Percentiles rank a stretch among this genome's conserved stretches.
Conservation (phyloP, 2,329 filamentous ascomycete genomes). For the Colletotrichum gloeosporioides region DNA sequence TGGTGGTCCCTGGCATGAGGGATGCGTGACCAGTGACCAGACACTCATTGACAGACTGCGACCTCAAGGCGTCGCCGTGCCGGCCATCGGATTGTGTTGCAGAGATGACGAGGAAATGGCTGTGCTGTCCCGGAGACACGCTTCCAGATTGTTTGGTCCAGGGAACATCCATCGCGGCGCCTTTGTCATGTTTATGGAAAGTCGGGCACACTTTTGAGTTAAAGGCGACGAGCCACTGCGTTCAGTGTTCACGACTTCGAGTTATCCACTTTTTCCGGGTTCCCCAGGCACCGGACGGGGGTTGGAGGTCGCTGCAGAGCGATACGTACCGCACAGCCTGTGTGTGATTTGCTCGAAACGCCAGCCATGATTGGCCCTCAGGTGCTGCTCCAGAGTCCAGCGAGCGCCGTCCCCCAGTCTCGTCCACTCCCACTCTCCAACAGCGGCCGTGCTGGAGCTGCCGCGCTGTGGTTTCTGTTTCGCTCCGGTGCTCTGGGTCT, state of each 20-base stretch:
- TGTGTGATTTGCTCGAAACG: slow-evolving; percentile 8
- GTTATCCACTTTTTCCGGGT: slow-evolving; percentile 12
- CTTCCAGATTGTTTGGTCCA: slow-evolving; percentile 5
- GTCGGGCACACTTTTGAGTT: slow-evolving; percentile 8
- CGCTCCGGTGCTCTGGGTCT: not conserved
- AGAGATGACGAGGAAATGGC: not conserved
- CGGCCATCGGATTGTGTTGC: not conserved
- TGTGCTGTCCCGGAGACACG: not conserved
- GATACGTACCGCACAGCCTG: slow-evolving; percentile 4
- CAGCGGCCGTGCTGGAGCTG: slow-evolving; percentile 6
- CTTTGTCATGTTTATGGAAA: slow-evolving; percentile 10
- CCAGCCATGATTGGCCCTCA: slow-evolving; percentile 6
- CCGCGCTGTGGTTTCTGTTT: not conserved
- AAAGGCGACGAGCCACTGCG: not conserved
- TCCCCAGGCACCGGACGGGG: slow-evolving; percentile 11
- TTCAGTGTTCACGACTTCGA: slow-evolving; percentile 9
- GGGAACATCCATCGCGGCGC: not conserved
- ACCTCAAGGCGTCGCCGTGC: not conserved
- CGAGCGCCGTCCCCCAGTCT: not conserved
- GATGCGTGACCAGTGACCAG: not conserved
- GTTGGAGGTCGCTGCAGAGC: not conserved
- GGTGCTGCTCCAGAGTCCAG: not conserved
- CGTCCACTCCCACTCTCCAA: not conserved
- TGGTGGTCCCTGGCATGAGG: not conserved
- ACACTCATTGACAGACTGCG: not conserved